Evolutionary conservation across 2,329 filamentous ascomycete genomes (phyloP).

Genomic region (Hypoxylon sp.): DNA sequence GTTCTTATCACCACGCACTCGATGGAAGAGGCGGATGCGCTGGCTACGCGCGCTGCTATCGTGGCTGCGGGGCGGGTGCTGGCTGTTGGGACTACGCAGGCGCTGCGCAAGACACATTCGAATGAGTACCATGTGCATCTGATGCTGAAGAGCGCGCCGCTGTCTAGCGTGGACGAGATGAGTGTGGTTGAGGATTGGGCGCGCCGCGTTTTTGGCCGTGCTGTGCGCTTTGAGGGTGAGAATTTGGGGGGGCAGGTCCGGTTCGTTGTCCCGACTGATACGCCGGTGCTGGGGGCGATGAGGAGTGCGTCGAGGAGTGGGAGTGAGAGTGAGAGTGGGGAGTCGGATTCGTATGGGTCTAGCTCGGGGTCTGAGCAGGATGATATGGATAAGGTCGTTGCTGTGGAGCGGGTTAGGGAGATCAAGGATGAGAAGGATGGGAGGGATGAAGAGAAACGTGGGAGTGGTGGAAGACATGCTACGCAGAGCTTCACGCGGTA

Average conservation of each 20-base stretch:
- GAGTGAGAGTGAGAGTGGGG: neutral
- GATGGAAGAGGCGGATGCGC: slow-evolving; percentile 85
- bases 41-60: slow-evolving; percentile 79
- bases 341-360: neutral
- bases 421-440: neutral
- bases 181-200: slow-evolving; percentile 63
- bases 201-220: slow-evolving; percentile 63
- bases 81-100: slow-evolving; percentile 49
- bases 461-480: slow-evolving; percentile 16
- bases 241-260: slow-evolving; percentile 76
- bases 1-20: slow-evolving; percentile 82
- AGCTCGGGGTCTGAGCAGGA: neutral
- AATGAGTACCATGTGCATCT: slow-evolving; percentile 53
- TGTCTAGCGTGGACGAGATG: slow-evolving; percentile 46
- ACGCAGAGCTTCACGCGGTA: slow-evolving; percentile 49
- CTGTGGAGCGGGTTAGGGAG: slow-evolving; percentile 15
- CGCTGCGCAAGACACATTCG: slow-evolving; percentile 47
- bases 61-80: slow-evolving; percentile 46
- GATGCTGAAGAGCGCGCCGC: slow-evolving; percentile 46
- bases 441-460: slow-evolving; percentile 29
- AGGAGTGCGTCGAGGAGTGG: neutral
- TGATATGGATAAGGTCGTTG: slow-evolving; percentile 17
- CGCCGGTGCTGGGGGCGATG: slow-evolving; percentile 28
- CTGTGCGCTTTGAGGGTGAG: slow-evolving; percentile 67
- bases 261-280: slow-evolving; percentile 69